phyloP scores from a whole-genome alignment of 805 yeast genomes.

The Lachancea mirantina region DNA sequence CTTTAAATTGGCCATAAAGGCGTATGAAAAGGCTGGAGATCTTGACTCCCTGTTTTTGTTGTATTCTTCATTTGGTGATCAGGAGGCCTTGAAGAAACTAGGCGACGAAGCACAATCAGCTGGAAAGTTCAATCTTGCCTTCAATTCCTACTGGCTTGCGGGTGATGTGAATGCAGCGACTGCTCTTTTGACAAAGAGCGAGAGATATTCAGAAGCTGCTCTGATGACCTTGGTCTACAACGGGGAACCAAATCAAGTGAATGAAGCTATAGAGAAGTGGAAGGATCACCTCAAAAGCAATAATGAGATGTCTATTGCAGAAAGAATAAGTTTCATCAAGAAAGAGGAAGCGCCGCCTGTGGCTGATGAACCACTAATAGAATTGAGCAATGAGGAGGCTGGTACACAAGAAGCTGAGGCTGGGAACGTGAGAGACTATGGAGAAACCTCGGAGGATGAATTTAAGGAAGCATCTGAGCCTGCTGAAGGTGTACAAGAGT shows the following conservation, averaged over 20 bases:
- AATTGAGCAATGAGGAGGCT: conserved; percentile 31
- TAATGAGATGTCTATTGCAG: conserved; percentile 54
- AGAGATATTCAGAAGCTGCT: conserved; percentile 78
- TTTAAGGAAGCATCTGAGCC: conserved; percentile 14
- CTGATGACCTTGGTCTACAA: conserved; percentile 70
- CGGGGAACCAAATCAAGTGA: conserved; percentile 38
- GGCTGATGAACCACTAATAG: conserved; percentile 33
- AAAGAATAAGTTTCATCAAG: conserved; percentile 46
- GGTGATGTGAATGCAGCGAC: conserved; percentile 63
- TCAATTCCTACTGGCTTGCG: conserved; percentile 82
- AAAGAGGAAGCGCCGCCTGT: conserved; percentile 33
- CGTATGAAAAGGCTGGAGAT: conserved; percentile 75
- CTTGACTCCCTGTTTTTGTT: conserved; percentile 73
- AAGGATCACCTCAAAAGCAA: conserved; percentile 44
- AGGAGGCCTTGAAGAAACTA: conserved; percentile 49
- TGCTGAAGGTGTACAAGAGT: conserved; percentile 14
- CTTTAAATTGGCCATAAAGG: conserved; percentile 68
- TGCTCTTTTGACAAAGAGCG: conserved; percentile 57
- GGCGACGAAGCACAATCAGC: conserved; percentile 60
- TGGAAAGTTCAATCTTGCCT: conserved; percentile 86
- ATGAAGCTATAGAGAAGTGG: conserved; percentile 56
- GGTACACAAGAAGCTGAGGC: conserved; percentile 20
- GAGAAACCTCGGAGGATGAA: conserved; percentile 16
- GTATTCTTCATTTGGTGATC: conserved; percentile 74
- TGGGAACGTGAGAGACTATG: conserved; percentile 15